Evolutionary conservation across 306 rosid species (phyloP).

Genomic region (Casuarina equisetifolia): DNA sequence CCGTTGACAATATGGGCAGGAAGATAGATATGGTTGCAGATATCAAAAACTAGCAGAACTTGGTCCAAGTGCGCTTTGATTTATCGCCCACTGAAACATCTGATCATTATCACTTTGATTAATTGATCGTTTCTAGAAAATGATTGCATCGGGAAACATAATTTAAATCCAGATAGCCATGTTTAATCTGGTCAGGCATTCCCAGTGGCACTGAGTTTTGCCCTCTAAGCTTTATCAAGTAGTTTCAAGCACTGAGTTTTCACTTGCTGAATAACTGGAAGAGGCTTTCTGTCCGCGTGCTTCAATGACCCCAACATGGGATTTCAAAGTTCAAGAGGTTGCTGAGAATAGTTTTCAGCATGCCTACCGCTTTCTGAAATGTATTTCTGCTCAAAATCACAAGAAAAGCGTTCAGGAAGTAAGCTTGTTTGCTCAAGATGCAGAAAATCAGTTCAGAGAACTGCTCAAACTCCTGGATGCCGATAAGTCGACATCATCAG

Average conservation of each 20-base stretch:
- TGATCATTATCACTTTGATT: not conserved
- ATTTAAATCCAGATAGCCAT: not conserved
- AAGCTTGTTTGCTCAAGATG: constrained; percentile 21
- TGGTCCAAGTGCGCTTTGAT: not conserved
- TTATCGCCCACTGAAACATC: constrained; percentile 14
- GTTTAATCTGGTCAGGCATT: not conserved
- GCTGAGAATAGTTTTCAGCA: constrained; percentile 23
- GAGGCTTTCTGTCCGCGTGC: not conserved
- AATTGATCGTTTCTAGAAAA: not conserved
- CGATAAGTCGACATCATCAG: constrained; percentile 11
- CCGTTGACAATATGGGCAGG: constrained; percentile 5
- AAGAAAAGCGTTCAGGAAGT: constrained; percentile 25
- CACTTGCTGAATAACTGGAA: not conserved
- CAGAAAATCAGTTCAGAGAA: constrained; percentile 21
- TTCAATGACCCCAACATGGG: constrained; percentile 21
- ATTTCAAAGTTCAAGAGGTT: constrained; percentile 26
- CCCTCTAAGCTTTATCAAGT: not conserved
- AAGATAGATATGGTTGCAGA: constrained; percentile 5
- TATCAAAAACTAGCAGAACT: not conserved
- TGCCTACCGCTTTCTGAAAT: constrained; percentile 20
- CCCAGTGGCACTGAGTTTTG: not conserved
- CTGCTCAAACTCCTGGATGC: constrained; percentile 24
- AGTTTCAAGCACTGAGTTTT: not conserved
- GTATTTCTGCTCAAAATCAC: constrained; percentile 17
- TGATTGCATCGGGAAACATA: not conserved